A percentile compares a stretch with the other conserved stretches of the same genome.
These are phyloP conservation scores for Diplodia corticola DNA, from an alignment of 2,329 filamentous ascomycete species.

Conservation along the genomic window DNA sequence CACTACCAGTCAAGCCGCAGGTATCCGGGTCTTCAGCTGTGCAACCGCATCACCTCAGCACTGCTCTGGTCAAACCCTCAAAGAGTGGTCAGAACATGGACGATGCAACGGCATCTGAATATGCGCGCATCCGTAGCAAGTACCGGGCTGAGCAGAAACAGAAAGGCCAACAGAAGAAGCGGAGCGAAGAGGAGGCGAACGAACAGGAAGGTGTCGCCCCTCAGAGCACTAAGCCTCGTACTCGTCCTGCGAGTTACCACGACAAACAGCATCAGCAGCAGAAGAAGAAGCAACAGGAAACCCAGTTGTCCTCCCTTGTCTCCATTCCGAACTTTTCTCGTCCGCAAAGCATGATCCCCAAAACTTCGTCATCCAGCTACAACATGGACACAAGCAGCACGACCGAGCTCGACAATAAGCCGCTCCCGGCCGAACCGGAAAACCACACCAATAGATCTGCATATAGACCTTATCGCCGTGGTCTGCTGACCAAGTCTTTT, in stretches of 20 bases:
- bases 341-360: constrained; percentile 8
- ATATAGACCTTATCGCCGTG: constrained; percentile 9
- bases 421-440: not conserved
- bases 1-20: constrained; percentile 24
- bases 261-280: not conserved
- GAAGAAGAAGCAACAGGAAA: not conserved
- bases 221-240: not conserved
- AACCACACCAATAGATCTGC: not conserved
- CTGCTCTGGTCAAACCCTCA: constrained; percentile 29
- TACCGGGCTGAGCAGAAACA: constrained; percentile 29
- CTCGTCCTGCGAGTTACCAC: not conserved
- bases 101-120: constrained; percentile 36
- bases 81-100: constrained; percentile 37
- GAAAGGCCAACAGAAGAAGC: not conserved
- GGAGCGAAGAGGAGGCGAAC: not conserved
- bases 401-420: not conserved
- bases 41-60: constrained; percentile 40
- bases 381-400: not conserved
- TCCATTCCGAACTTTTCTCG: constrained; percentile 11
- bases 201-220: not conserved
- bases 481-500: not conserved
- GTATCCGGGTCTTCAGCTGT: constrained; percentile 30
- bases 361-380: not conserved
- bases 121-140: constrained; percentile 39
- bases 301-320: no score